Evolutionary conservation across 495 filamentous ascomycete genomes (phyloP), one percentile per base, ranked within the genome.

Genomic region (Jackrogersella minutella): DNA sequence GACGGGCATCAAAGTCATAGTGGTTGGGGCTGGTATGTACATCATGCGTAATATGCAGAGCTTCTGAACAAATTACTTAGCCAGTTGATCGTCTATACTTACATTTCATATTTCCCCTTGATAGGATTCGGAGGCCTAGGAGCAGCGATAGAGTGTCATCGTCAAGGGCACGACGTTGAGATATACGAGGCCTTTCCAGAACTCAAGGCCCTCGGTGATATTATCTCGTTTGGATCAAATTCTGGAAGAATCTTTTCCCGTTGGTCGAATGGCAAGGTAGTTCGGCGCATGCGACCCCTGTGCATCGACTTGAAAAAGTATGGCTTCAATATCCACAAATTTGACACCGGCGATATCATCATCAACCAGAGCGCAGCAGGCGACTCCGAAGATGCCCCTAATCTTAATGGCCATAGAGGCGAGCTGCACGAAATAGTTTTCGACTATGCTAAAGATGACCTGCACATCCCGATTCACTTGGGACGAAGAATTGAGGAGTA

Each of bases 181-280:
- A 79, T 88, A 66, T 86, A 88, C 72, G 84, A 88, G 59, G 78
- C 80, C 16, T 87, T 87, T 58, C 81, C 83, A 14, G 79, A 83
- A 60, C 81, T 88, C 49, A 87, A 86, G 65, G 67, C 76, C 1
- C 78, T 88, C 0, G 86, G 86, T 47, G 86, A 88, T 70, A 88
- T 88, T 63, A 88, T 88, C 62, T 87, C 85, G 24, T 87, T 88
- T 37, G 85, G 86, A 2, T 79, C 84, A 17, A 88, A 88, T 68
- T 85, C 80, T 28, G 84, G 84, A 0, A 81, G 82, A 47, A 86
- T 87, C 66, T 84, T 81, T 59, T 60, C 78, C 24, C 80, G 82
- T 1, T 87, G 85, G 85, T 73, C 73, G 1, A 71, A 78, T 63
- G 83, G 81, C 16, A 70, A 69, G 33, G 78, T 88, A 26, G 78